phyloP scores from a whole-genome alignment of 2,329 filamentous ascomycete genomes.

The Boeremia lycopersici region DNA sequence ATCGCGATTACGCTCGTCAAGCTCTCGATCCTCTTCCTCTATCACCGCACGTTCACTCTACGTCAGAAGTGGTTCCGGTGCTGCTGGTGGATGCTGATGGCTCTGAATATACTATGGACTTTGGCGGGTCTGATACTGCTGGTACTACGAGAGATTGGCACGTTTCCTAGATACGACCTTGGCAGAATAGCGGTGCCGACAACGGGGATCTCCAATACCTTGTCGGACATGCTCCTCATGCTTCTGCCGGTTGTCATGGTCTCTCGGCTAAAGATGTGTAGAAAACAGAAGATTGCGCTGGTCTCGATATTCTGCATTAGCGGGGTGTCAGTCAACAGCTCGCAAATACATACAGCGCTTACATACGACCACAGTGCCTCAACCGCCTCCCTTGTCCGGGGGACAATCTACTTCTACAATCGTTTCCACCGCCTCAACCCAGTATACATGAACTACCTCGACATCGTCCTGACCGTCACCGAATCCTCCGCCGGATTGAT shows the following conservation, averaged over 20 bases:
- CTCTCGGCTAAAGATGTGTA: not conserved
- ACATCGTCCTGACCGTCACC: not conserved
- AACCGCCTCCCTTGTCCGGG: not conserved
- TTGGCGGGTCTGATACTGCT: not conserved
- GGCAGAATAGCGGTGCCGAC: not conserved
- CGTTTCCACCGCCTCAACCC: not conserved
- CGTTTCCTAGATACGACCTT: not conserved
- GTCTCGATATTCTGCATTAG: not conserved
- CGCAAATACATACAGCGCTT: not conserved
- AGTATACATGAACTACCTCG: not conserved
- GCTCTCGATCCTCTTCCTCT: not conserved
- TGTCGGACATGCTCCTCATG: not conserved
- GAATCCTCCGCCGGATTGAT: not conserved
- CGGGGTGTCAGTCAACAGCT: not conserved
- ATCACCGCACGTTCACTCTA: not conserved
- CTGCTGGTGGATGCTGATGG: not conserved
- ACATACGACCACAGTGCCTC: not conserved
- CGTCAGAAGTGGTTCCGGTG: not conserved
- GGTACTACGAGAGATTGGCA: not conserved
- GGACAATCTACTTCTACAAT: not conserved
- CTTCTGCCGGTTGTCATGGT: not conserved
- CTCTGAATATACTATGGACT: not conserved
- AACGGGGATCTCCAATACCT: not conserved
- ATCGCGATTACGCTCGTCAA: not conserved
- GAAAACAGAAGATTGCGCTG: not conserved